Evolutionary conservation across 345 rosid species (phyloP), one percentile per base, ranked within the genome.

Genomic region (Zanthoxylum bungeanum): DNA sequence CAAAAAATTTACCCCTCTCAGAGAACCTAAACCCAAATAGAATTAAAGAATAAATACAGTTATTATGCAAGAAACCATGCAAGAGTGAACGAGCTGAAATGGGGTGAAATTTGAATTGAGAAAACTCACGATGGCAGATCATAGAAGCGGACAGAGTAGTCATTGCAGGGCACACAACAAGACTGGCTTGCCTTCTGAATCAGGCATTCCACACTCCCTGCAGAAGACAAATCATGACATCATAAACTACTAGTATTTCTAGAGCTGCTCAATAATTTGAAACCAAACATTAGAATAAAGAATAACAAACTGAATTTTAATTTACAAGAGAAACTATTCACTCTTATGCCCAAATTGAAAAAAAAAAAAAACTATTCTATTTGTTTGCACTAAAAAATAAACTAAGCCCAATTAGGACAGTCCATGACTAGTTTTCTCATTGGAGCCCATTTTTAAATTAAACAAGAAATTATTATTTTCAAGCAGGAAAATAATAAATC

Each of bases 41-140:
- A n/a, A 55, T 34, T 62, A 36, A 50, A 71, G 49, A n/a, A n/a
- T n/a, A n/a, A 24, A 34, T 42, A 47, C 21, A 31, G 14, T 19
- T 42, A 53, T 0, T 42, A 68, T 27, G 19, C 31, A 31, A 46
- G 42, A 33, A 52, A 64, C 34, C 10, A 36, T 42, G 53, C 31
- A 12, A 30, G 28, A 12, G 47, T 33, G 11, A 21, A n/a, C 49
- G n/a, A n/a, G n/a, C n/a, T n/a, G n/a, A n/a, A n/a, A n/a, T n/a
- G 58, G 22, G 56, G n/a, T 19, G 24, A 34, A 9, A 50, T 10
- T 14, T 30, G 49, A n/a, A 46, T 60, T n/a, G 3, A 16, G n/a
- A 1, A 76, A 60, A 82, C 99, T 92, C 80, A 95, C 99, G 99
- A 89, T 60, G 99, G 99, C 68, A 95, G 77, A 86, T 95, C 98